Evolutionary conservation across 1,139 yeast genomes (phyloP).

Genomic region (Blastobotrys elegans): DNA sequence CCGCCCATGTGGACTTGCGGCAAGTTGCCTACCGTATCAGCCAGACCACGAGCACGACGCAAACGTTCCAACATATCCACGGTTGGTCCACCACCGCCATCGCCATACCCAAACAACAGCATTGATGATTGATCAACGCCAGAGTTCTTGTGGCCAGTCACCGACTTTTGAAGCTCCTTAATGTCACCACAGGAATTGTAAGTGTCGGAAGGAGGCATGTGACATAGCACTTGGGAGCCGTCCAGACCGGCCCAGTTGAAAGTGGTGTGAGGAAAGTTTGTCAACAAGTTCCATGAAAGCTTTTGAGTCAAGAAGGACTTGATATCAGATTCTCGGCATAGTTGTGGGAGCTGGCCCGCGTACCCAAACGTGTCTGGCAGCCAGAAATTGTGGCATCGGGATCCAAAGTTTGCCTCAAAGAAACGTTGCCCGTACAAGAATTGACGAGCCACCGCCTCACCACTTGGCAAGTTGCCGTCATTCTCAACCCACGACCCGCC

Average conservation of each 20-base stretch:
- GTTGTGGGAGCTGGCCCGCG: constrained; percentile 87
- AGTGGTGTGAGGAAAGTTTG: constrained; percentile 77
- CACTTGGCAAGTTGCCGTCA: constrained; percentile 86
- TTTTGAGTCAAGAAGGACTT: constrained; percentile 82
- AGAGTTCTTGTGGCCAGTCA: constrained; percentile 73
- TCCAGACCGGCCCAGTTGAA: constrained; percentile 93
- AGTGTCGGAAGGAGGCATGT: constrained; percentile 95
- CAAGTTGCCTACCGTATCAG: constrained; percentile 69
- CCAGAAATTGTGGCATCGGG: constrained; percentile 73
- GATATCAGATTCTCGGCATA: constrained; percentile 77
- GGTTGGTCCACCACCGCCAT: constrained; percentile 98
- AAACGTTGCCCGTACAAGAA: constrained; percentile 83
- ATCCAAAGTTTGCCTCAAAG: constrained; percentile 70
- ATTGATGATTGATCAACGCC: constrained; percentile 70
- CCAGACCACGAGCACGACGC: constrained; percentile 82
- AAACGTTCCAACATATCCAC: constrained; percentile 88
- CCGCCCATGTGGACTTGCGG: constrained; percentile 77
- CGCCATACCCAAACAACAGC: constrained; percentile 86
- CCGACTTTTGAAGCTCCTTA: constrained; percentile 81
- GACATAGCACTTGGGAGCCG: constrained; percentile 84
- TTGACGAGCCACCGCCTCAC: constrained; percentile 84
- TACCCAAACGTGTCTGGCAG: constrained; percentile 95
- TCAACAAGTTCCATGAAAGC: constrained; percentile 90
- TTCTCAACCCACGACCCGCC: constrained; percentile 98
- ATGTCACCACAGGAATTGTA: constrained; percentile 89